Conservation (phyloP, 176 grass and related monocot genomes). For the barley (Hordeum vulgare) region DNA sequence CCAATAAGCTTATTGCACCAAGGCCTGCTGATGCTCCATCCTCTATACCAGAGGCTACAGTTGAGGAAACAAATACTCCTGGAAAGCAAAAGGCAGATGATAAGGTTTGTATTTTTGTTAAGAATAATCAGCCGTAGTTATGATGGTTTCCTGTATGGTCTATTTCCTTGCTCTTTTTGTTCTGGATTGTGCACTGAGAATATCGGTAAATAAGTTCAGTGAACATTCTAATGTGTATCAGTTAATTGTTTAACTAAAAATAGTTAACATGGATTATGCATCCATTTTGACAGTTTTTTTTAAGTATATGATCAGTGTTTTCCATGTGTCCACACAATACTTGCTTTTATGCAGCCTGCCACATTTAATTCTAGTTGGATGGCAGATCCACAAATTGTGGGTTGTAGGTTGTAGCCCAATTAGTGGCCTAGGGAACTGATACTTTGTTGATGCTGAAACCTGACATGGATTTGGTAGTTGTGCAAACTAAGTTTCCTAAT, state of each 20-base stretch:
- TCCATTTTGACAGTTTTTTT: neutral
- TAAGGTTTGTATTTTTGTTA: slow-evolving; percentile 16
- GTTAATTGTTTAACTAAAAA: neutral
- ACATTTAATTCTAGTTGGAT: neutral
- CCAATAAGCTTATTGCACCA: slow-evolving; percentile 15
- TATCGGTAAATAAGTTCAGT: neutral
- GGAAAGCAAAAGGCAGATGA: slow-evolving; percentile 25
- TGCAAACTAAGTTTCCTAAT: neutral
- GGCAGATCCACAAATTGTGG: neutral
- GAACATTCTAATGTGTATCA: neutral
- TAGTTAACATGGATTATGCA: neutral
- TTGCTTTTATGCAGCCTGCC: neutral
- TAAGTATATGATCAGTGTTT: neutral
- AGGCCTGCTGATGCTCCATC: slow-evolving; percentile 3
- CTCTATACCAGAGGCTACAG: slow-evolving; percentile 9
- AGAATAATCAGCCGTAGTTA: neutral
- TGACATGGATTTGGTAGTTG: slow-evolving; percentile 1
- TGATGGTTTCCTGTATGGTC: neutral
- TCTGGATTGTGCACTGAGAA: neutral
- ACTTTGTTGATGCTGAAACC: neutral
- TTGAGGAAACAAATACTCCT: slow-evolving; percentile 27
- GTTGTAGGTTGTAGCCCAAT: neutral
- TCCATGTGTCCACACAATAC: neutral
- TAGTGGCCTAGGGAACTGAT: neutral
- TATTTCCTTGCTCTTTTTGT: neutral